phyloP scores from a whole-genome alignment of 2,329 filamentous ascomycete species.

The Aureobasidium mangrovei region DNA sequence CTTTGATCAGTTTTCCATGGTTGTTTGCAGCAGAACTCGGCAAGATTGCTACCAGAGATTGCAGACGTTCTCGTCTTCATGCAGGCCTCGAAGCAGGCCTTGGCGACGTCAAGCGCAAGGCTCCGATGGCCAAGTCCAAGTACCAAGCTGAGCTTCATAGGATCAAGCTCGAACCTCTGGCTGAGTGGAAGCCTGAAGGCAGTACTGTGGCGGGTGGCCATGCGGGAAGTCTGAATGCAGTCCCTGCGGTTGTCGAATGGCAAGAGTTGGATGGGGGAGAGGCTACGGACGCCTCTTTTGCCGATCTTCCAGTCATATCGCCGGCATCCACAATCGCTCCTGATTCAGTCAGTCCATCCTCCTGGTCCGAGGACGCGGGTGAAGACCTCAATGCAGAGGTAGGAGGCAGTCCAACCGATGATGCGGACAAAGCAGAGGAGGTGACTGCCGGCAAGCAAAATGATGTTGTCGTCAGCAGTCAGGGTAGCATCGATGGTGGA shows the following conservation, averaged over 20 bases:
- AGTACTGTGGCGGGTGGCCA: neutral
- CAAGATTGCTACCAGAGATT: slow-evolving; percentile 45
- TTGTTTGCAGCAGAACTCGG: slow-evolving; percentile 68
- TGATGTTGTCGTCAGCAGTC: too few relatives aligned
- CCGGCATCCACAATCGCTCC: too few relatives aligned
- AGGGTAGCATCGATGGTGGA: too few relatives aligned
- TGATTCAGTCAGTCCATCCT: too few relatives aligned
- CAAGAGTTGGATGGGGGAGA: neutral
- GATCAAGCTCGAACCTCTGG: slow-evolving; percentile 1
- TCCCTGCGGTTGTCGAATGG: neutral
- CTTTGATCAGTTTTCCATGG: slow-evolving; percentile 92
- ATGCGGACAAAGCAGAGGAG: too few relatives aligned
- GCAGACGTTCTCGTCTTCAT: neutral
- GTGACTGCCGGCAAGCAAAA: too few relatives aligned
- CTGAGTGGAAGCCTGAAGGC: slow-evolving; percentile 1
- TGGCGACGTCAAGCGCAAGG: neutral
- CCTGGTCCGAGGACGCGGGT: too few relatives aligned
- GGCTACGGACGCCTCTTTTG: neutral
- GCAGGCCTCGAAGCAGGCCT: neutral
- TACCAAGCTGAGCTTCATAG: neutral
- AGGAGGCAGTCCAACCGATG: too few relatives aligned
- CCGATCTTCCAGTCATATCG: too few relatives aligned
- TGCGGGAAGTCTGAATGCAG: neutral
- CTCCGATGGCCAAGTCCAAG: neutral
- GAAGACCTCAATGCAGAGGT: too few relatives aligned